These are phyloP conservation scores for Juglanconis sp. DNA, from an alignment of 2,329 filamentous ascomycete genomes.

Conservation along the genomic window DNA sequence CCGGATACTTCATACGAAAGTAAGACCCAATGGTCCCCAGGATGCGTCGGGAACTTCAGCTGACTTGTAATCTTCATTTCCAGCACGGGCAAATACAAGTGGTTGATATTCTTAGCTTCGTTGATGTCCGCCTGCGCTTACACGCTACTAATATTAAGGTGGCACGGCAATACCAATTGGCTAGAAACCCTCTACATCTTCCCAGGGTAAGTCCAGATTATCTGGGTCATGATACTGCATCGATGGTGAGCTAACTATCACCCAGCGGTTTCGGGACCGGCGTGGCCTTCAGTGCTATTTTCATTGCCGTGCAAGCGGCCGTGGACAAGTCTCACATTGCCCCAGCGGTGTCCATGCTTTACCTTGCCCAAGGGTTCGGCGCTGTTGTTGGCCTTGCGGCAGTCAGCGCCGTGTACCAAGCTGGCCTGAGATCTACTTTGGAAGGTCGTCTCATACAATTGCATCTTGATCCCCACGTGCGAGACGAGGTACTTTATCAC, in stretches of 20 bases:
- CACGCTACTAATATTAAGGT: slow-evolving; percentile 49
- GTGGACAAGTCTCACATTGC: slow-evolving; percentile 36
- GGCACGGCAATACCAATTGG: slow-evolving; percentile 57
- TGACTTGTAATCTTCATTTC: background rate
- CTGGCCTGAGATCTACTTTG: slow-evolving; percentile 23
- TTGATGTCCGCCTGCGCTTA: slow-evolving; percentile 50
- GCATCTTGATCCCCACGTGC: slow-evolving; percentile 20
- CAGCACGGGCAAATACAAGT: slow-evolving; percentile 59
- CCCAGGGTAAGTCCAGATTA: slow-evolving; percentile 36
- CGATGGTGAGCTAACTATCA: background rate
- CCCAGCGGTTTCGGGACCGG: slow-evolving; percentile 39
- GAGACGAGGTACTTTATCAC: slow-evolving; percentile 21
- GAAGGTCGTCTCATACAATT: slow-evolving; percentile 21
- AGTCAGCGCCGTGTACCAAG: slow-evolving; percentile 34
- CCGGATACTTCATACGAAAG: slow-evolving; percentile 54
- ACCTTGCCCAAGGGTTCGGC: slow-evolving; percentile 35
- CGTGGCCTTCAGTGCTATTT: slow-evolving; percentile 37
- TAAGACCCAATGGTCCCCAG: slow-evolving; percentile 12
- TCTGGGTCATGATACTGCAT: too few species aligned
- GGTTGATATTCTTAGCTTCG: slow-evolving; percentile 48
- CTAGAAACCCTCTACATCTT: slow-evolving; percentile 58
- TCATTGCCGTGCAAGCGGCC: slow-evolving; percentile 40
- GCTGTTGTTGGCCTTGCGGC: slow-evolving; percentile 36
- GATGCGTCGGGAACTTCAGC: background rate
- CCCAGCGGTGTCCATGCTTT: slow-evolving; percentile 39